Evolutionary conservation across 257 asterid species (phyloP).

Genomic region (Primulina huaijiensis): DNA sequence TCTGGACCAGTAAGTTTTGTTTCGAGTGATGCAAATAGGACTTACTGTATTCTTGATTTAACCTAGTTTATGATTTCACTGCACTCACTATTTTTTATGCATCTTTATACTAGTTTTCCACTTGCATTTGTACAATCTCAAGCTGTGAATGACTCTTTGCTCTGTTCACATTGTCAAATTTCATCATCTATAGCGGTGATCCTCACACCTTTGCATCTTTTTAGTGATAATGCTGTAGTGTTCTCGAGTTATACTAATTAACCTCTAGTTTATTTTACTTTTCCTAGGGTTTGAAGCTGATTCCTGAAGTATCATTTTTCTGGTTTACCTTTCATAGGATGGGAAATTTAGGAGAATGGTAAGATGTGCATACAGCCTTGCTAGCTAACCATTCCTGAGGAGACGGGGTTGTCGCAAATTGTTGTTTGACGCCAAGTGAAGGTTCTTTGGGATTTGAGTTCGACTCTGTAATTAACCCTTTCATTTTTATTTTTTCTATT

Average conservation of each 20-base stretch:
- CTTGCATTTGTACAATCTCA: not conserved
- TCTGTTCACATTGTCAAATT: not conserved
- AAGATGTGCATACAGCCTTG: slow-evolving; percentile 21
- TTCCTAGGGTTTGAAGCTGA: not conserved
- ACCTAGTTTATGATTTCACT: not conserved
- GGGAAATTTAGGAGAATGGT: slow-evolving; percentile 4
- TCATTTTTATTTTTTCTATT: slow-evolving; percentile 6
- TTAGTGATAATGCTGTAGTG: not conserved
- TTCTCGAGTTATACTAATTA: not conserved
- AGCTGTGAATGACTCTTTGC: not conserved
- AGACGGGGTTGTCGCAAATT: slow-evolving; percentile 20
- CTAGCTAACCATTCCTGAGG: slow-evolving; percentile 25
- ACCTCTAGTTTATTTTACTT: not conserved
- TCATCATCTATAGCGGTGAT: not conserved
- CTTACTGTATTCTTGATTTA: not conserved
- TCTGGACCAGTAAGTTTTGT: not conserved
- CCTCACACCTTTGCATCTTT: not conserved
- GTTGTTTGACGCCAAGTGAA: not conserved
- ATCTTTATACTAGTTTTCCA: not conserved
- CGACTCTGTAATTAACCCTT: not conserved
- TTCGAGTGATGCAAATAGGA: not conserved
- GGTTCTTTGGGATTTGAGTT: slow-evolving; percentile 18
- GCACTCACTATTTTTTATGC: not conserved
- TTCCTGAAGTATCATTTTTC: not conserved
- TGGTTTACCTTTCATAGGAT: not conserved